Conservation (phyloP, 83 land plant species). For the Isoetes engelmannii region DNA sequence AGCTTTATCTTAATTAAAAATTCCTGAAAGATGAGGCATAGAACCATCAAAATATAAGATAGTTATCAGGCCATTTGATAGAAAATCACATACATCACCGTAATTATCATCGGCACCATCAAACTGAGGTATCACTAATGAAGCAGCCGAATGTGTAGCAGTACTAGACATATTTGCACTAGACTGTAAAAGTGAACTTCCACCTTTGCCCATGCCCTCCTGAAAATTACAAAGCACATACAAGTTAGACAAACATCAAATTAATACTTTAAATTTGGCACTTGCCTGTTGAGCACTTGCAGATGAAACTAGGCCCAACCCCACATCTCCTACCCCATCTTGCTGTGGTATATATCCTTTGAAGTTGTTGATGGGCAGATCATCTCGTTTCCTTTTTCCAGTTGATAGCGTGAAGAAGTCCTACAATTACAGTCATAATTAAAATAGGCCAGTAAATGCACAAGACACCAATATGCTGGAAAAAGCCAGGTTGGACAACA, state of each 20-base stretch:
- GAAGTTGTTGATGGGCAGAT: slow-evolving; percentile 36
- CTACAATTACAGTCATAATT: slow-evolving; percentile 15
- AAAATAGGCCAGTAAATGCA: too few species aligned
- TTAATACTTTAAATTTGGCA: neutral
- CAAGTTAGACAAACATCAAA: neutral
- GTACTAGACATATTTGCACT: too few species aligned
- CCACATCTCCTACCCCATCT: slow-evolving; percentile 70
- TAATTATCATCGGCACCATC: slow-evolving; percentile 54
- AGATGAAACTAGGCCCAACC: slow-evolving; percentile 1
- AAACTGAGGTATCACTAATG: slow-evolving; percentile 35
- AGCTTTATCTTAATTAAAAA: neutral
- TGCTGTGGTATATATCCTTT: slow-evolving; percentile 65
- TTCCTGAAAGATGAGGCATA: neutral
- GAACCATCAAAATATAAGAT: neutral
- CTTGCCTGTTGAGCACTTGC: too few species aligned
- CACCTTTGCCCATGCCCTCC: neutral
- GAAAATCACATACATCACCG: slow-evolving; percentile 31
- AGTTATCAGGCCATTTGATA: too few species aligned
- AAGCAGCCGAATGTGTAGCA: neutral
- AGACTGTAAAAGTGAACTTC: too few species aligned
- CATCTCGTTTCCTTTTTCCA: slow-evolving; percentile 82
- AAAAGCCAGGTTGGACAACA: too few species aligned
- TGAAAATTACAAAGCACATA: neutral
- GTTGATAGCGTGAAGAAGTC: slow-evolving; percentile 59
- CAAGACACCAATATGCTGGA: too few species aligned